Percentiles rank a stretch among this genome's conserved stretches.
These are phyloP conservation scores for Albophoma yamanashiensis DNA, from an alignment of 2,329 filamentous ascomycete genomes.

Conservation along the genomic window DNA sequence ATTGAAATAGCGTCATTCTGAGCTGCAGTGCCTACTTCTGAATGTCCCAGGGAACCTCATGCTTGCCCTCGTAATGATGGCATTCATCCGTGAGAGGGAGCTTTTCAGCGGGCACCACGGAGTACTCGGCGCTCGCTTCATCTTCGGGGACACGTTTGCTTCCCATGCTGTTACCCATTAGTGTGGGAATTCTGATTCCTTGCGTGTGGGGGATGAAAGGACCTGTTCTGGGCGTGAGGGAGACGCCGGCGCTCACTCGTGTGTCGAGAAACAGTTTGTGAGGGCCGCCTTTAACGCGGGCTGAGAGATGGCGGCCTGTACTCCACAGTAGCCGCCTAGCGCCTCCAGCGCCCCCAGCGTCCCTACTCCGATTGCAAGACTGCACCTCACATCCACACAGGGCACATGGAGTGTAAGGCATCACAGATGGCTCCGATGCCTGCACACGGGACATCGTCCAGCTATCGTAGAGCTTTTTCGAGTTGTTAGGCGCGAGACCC, in stretches of 20 bases:
- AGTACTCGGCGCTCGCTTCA: slow-evolving; percentile 8
- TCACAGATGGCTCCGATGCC: no score
- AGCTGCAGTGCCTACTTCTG: slow-evolving; percentile 56
- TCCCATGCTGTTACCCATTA: slow-evolving; percentile 5
- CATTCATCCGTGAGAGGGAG: slow-evolving; percentile 51
- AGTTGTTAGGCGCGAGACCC: no score
- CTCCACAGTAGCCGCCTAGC: neutral
- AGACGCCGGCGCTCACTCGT: neutral
- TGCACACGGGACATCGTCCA: no score
- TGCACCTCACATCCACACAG: neutral
- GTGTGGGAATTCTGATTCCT: neutral
- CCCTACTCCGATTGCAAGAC: slow-evolving; percentile 6
- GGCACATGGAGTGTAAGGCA: no score
- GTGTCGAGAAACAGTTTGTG: neutral
- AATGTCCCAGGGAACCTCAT: slow-evolving; percentile 71
- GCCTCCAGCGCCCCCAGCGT: neutral
- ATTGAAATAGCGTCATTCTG: neutral
- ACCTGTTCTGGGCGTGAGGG: neutral
- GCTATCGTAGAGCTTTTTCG: no score
- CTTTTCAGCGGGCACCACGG: slow-evolving; percentile 30
- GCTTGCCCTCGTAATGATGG: slow-evolving; percentile 61
- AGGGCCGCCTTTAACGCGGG: neutral
- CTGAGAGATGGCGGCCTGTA: neutral
- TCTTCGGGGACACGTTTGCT: slow-evolving; percentile 4
- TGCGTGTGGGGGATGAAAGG: neutral